These are phyloP conservation scores for Pyracantha coccinea DNA, from an alignment of 331 rosid species.

Conservation along the genomic window DNA sequence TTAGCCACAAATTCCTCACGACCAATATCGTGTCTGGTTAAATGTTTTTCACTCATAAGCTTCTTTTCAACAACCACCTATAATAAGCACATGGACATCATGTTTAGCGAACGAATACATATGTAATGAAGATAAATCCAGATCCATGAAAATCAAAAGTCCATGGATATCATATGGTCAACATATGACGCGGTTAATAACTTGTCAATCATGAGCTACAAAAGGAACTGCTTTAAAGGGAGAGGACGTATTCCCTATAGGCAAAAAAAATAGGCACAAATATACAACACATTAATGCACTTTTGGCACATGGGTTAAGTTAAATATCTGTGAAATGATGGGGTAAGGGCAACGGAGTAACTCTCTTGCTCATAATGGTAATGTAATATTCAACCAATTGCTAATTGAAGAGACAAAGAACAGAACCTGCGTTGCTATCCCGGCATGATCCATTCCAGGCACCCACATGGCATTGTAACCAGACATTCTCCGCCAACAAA, in stretches of 20 bases:
- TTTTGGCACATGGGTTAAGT: not conserved
- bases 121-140: not conserved
- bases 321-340: not conserved
- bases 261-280: not conserved
- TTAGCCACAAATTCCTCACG: slow-evolving; percentile 65
- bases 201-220: not conserved
- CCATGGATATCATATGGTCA: not conserved
- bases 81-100: slow-evolving; percentile 1
- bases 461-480: slow-evolving; percentile 92
- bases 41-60: slow-evolving; percentile 67
- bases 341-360: not conserved
- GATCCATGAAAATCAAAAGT: not conserved
- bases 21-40: slow-evolving; percentile 77
- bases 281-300: not conserved
- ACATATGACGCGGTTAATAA: not conserved
- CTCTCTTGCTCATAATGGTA: not conserved
- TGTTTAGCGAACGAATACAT: not conserved
- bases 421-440: slow-evolving; percentile 85
- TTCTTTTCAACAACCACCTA: slow-evolving; percentile 98
- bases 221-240: not conserved
- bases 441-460: slow-evolving; percentile 97
- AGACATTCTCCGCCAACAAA: slow-evolving; percentile 92
- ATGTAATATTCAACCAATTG: not conserved
- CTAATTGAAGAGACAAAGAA: not conserved
- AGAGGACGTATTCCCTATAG: not conserved